Percentiles rank a stretch among this genome's conserved stretches.
Evolutionary conservation across 257 asterid species (phyloP).

Genomic region (Thymus mandschuricus): DNA sequence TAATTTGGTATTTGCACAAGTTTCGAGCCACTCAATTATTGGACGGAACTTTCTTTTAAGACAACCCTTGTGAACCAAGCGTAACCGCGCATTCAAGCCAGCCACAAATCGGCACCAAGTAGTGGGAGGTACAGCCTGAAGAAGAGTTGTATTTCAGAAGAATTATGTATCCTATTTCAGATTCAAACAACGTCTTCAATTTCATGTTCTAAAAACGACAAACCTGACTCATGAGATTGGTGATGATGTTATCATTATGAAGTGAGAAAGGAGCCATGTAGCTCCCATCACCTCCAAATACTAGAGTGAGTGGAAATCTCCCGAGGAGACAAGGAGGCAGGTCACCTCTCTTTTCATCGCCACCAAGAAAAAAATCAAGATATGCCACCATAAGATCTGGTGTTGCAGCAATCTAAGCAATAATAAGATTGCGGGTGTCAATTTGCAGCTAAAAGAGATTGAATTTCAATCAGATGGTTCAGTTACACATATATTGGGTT

Average conservation of each 20-base stretch:
- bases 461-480: conserved; percentile 18
- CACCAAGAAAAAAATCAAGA: conserved; percentile 94
- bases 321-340: conserved; percentile 83
- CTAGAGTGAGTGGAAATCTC: conserved; percentile 81
- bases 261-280: conserved; percentile 91
- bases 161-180: neutral
- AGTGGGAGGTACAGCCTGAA: conserved; percentile 92
- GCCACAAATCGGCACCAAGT: conserved; percentile 96
- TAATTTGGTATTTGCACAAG: conserved; percentile 84
- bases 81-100: conserved; percentile 94
- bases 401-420: conserved; percentile 87
- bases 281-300: conserved; percentile 98
- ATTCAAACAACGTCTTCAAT: conserved; percentile 24
- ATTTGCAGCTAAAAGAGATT: conserved; percentile 12
- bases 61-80: conserved; percentile 85
- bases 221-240: conserved; percentile 99
- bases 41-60: conserved; percentile 71
- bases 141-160: conserved; percentile 19
- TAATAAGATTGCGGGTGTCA: conserved; percentile 21
- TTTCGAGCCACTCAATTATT: conserved; percentile 80
- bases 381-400: conserved; percentile 94
- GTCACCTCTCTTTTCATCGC: conserved; percentile 94
- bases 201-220: conserved; percentile 31
- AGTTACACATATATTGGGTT: neutral
- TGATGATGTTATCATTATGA: conserved; percentile 80